Evolutionary conservation across 345 rosid genomes (phyloP).

Genomic region (Lumnitzera racemosa): DNA sequence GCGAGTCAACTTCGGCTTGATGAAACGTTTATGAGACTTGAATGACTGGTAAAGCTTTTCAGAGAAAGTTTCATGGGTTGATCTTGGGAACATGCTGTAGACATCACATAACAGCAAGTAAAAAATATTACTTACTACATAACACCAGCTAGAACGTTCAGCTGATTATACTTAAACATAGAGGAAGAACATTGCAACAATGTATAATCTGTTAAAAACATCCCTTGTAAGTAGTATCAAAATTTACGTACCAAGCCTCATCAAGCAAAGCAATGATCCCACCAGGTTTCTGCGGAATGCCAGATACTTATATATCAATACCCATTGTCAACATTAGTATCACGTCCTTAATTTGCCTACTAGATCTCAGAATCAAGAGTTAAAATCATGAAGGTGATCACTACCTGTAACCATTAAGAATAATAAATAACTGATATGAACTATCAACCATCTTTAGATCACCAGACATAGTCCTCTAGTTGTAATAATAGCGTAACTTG

Average conservation of each 20-base stretch:
- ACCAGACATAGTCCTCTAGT: no score
- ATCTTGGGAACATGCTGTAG: conserved; percentile 85
- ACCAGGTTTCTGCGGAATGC: conserved; percentile 72
- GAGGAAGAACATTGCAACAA: not conserved
- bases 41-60: conserved; percentile 83
- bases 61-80: conserved; percentile 82
- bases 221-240: conserved; percentile 4
- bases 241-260: conserved; percentile 71
- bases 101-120: conserved; percentile 4
- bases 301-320: conserved; percentile 2
- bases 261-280: conserved; percentile 87
- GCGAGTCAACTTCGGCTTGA: conserved; percentile 75
- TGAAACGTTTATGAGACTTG: conserved; percentile 66
- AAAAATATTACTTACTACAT: not conserved
- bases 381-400: no score
- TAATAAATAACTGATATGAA: no score
- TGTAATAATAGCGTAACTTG: no score
- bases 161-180: not conserved
- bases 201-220: not conserved
- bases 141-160: not conserved
- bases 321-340: no score
- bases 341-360: no score
- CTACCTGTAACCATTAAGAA: no score
- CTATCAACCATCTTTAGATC: no score
- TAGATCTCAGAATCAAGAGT: no score